These are phyloP conservation scores for Brettanomyces nanus DNA, from an alignment of 805 yeast genomes.

Conservation along the genomic window DNA sequence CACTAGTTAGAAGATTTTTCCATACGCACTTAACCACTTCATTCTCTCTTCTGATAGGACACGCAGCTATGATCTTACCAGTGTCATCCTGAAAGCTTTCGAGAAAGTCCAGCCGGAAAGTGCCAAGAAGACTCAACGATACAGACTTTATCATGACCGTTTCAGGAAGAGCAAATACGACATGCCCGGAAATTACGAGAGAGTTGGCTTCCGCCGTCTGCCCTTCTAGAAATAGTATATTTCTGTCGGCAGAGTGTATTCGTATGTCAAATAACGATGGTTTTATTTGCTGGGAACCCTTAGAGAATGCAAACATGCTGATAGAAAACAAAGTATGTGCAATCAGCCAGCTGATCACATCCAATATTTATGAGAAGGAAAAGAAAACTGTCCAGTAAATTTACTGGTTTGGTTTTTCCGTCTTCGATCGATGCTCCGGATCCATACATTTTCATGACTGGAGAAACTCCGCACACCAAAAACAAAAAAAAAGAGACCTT, in stretches of 20 bases:
- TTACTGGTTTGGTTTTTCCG: too few species aligned
- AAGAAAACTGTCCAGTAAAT: too few species aligned
- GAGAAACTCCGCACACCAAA: too few species aligned
- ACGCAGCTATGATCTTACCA: constrained; percentile 22
- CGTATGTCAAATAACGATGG: constrained; percentile 17
- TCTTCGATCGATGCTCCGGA: too few species aligned
- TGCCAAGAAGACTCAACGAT: constrained; percentile 34
- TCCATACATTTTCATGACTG: too few species aligned
- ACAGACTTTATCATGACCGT: constrained; percentile 32
- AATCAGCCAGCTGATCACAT: too few species aligned
- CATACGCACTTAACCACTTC: constrained; percentile 37
- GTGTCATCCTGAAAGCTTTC: constrained; percentile 21
- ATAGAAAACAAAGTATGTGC: too few species aligned
- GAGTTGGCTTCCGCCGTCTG: constrained; percentile 36
- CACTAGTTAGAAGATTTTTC: constrained; percentile 36
- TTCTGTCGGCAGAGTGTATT: constrained; percentile 32
- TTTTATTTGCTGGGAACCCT: not conserved
- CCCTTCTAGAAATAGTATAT: constrained; percentile 35
- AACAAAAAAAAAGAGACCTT: too few species aligned
- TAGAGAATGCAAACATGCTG: constrained; percentile 3
- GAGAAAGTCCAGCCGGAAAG: constrained; percentile 33
- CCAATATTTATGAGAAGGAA: too few species aligned
- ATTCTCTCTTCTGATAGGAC: constrained; percentile 30
- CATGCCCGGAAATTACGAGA: constrained; percentile 36
- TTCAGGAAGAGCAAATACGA: constrained; percentile 37